phyloP scores from a whole-genome alignment of 306 rosid genomes.

The Vigna reflexopilosa region DNA sequence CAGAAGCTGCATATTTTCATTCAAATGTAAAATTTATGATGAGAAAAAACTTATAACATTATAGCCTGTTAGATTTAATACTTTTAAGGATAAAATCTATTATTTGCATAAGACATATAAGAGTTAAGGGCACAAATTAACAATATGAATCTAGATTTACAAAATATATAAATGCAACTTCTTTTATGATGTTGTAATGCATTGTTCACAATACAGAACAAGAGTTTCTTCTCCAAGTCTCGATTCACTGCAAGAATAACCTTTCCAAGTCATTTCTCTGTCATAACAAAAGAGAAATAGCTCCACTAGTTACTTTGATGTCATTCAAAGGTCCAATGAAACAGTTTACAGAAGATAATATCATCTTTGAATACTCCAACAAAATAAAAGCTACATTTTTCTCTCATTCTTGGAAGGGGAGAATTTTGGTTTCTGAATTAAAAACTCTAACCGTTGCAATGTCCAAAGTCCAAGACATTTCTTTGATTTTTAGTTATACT shows the following conservation, averaged over 20 bases:
- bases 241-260: not conserved
- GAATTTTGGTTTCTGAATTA: not conserved
- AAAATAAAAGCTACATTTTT: not conserved
- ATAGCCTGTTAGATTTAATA: not conserved
- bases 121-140: not conserved
- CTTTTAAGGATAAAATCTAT: not conserved
- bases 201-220: not conserved
- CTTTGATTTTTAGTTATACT: no score
- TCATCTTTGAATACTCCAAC: not conserved
- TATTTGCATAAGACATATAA: not conserved
- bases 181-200: not conserved
- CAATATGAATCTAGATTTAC: not conserved
- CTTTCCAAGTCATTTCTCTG: not conserved
- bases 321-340: not conserved
- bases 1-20: slow-evolving; percentile 73
- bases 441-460: not conserved
- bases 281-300: not conserved
- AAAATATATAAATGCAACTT: not conserved
- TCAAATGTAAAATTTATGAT: slow-evolving; percentile 3
- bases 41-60: not conserved
- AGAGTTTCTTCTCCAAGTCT: not conserved
- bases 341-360: not conserved
- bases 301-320: not conserved
- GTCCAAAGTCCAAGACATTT: no score
- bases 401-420: not conserved